Evolutionary conservation across 148 eudicot species (phyloP), one percentile per base, ranked within the genome.

Genomic region (Arbutus unedo): DNA sequence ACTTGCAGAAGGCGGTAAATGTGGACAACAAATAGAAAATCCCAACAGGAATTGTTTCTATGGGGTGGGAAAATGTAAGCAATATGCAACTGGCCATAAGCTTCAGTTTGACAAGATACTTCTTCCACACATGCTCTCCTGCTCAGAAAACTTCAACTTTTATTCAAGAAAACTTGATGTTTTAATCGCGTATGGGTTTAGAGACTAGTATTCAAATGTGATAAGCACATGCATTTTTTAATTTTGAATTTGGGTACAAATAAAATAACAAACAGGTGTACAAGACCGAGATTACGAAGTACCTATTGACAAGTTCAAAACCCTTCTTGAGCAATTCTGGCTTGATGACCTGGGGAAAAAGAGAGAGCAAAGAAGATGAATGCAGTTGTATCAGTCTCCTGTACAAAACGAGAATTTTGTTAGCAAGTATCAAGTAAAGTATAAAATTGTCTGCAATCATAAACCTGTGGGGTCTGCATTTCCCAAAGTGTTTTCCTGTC

Each of bases 401-500:
- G 38, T 31, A 31, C 38, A 31, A 31, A 31, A 31, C 38, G 38
- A 31, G 38, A 31, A 31, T 31, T 31, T 31, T 31, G 38, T 31
- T 31, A 31, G 38, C 38, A 31, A 31, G 38, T 31, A 31, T 31
- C 38, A 31, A 31, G 1, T 31, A 31, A 31, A 31, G 38, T 31
- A 31, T 31, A 31, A 31, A 31, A 31, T 31, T 31, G 38, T 31
- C 38, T 31, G 50, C 68, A 80, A 74, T 50, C 74, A 16, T 62
- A 80, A 74, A 96, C 98, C 97, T 96, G 99, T 80, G 99, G 99
- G 75, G 99, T 96, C 87, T 96, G 99, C 98, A 96, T 93, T 87
- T 96, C 99, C 99, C 99, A 96, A 19, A 96, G 98, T 57, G 95
- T 90, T 90, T 86, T 96, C 78, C 99, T 85, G 88, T 96, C 95